phyloP scores from a whole-genome alignment of 441 rosid species.

The Jatropha podagrica region DNA sequence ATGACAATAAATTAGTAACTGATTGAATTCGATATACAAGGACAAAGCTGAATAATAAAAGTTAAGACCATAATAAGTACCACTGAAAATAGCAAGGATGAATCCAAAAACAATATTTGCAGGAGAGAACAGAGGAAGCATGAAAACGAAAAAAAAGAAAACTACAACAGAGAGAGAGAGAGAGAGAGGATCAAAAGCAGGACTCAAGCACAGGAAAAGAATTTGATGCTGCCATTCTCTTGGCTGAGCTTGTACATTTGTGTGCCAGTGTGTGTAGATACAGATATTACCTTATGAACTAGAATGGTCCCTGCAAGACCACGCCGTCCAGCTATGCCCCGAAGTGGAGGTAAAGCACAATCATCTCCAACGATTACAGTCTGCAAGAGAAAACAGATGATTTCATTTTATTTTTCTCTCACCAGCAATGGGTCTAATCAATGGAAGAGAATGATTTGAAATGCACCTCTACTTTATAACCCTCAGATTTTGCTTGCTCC shows the following conservation, averaged over 20 bases:
- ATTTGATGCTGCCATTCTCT: background rate
- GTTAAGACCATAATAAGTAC: background rate
- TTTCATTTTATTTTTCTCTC: conserved; percentile 13
- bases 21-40: background rate
- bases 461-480: conserved; percentile 86
- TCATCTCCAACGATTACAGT: conserved; percentile 96
- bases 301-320: conserved; percentile 97
- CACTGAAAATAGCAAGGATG: background rate
- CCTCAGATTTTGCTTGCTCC: conserved; percentile 98
- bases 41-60: background rate
- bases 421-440: conserved; percentile 8
- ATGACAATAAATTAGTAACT: background rate
- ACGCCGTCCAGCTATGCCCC: conserved; percentile 89
- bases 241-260: background rate
- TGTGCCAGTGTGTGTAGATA: background rate
- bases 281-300: conserved; percentile 72
- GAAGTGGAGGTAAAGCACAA: conserved; percentile 96
- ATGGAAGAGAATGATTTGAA: conserved; percentile 9
- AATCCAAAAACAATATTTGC: background rate
- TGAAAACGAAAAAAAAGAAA: background rate
- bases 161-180: no score
- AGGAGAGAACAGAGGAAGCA: background rate
- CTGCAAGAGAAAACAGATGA: conserved; percentile 38
- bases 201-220: background rate
- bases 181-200: background rate